Percentiles rank a stretch among this genome's conserved stretches.
Conservation (phyloP, 495 filamentous ascomycete species). For the Talaromyces nanjingensis region DNA sequence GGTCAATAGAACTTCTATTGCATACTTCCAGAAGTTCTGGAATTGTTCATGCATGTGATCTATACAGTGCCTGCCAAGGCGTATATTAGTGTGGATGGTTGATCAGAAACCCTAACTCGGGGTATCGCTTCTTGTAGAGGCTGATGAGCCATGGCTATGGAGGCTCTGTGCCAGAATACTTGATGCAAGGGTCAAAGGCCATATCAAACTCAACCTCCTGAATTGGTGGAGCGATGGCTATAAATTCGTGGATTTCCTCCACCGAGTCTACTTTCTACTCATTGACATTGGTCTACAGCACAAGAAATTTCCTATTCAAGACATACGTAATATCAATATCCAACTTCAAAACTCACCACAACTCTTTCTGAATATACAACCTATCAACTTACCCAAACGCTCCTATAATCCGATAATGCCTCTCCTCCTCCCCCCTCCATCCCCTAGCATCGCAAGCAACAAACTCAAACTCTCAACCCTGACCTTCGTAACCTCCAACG, state of each 20-base stretch:
- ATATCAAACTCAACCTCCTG: not conserved
- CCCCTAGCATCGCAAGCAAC: not conserved
- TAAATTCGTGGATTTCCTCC: not conserved
- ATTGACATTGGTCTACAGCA: not conserved
- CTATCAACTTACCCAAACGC: not conserved
- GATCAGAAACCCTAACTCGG: not conserved
- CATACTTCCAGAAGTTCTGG: not conserved
- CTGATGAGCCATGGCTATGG: not conserved
- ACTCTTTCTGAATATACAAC: not conserved
- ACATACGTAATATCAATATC: not conserved
- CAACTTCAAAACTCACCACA: not conserved
- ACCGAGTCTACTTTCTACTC: not conserved
- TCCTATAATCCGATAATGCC: not conserved
- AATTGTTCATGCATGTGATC: not conserved
- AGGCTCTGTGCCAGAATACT: not conserved
- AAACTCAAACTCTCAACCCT: slow-evolving; percentile 1
- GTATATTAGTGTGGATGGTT: not conserved
- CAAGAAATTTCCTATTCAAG: not conserved
- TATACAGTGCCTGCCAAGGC: not conserved
- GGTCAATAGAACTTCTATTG: not conserved
- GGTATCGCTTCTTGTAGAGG: not conserved
- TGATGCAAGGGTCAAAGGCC: not conserved
- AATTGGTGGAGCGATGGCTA: not conserved
- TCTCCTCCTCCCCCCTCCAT: not conserved
- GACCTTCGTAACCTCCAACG: not conserved